These are phyloP conservation scores for Fraxinus nigra DNA, from an alignment of 305 asterid genomes.

Conservation along the genomic window DNA sequence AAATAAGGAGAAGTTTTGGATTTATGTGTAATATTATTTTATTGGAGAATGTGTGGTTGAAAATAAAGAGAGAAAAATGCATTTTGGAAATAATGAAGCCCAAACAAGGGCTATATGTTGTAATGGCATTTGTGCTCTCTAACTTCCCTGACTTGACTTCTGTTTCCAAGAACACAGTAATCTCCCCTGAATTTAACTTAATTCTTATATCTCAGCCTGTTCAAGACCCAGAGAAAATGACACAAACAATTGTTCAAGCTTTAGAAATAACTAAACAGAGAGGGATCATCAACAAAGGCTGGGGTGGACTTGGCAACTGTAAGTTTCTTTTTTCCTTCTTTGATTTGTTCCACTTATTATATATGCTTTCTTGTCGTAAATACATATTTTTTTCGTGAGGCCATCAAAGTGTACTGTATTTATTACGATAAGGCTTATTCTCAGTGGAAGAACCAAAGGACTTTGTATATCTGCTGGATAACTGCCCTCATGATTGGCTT, in stretches of 20 bases:
- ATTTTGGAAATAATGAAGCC: not conserved
- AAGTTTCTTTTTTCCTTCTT: slow-evolving; percentile 41
- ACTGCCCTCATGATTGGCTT: slow-evolving; percentile 95
- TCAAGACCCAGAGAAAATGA: slow-evolving; percentile 93
- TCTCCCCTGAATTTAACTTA: slow-evolving; percentile 3
- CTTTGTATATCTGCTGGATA: slow-evolving; percentile 76
- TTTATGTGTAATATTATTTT: not conserved
- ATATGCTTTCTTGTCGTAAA: slow-evolving; percentile 11
- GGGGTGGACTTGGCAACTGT: slow-evolving; percentile 99
- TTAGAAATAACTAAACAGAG: slow-evolving; percentile 75
- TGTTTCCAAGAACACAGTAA: not conserved
- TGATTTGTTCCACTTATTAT: slow-evolving; percentile 23
- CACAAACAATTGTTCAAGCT: slow-evolving; percentile 76
- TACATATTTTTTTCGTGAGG: slow-evolving; percentile 16
- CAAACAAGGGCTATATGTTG: not conserved
- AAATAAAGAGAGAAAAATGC: not conserved
- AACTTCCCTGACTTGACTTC: slow-evolving; percentile 10
- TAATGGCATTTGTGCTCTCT: slow-evolving; percentile 5
- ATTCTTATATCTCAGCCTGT: slow-evolving; percentile 66
- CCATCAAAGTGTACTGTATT: not conserved
- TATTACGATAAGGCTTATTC: slow-evolving; percentile 12
- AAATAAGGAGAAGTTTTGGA: not conserved
- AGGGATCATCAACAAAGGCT: slow-evolving; percentile 93
- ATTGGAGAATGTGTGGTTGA: not conserved
- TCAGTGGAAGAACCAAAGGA: slow-evolving; percentile 90